These are phyloP conservation scores for Vicia faba DNA, from an alignment of 306 rosid genomes.

Conservation along the genomic window DNA sequence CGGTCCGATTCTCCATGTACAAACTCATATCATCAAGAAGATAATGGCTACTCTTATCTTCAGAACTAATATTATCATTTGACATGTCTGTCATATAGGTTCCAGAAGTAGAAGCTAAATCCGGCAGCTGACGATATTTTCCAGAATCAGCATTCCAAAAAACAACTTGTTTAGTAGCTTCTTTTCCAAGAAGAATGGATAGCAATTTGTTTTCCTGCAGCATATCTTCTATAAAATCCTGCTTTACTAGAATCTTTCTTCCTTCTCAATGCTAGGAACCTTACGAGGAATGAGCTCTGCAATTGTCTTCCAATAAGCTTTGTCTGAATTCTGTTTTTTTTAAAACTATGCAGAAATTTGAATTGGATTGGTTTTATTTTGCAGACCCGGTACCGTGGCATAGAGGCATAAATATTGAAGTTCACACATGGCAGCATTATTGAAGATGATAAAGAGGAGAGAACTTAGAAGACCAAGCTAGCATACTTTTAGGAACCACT, in stretches of 20 bases:
- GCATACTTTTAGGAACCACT: no score
- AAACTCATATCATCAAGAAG: constrained; percentile 74
- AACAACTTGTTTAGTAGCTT: constrained; percentile 60
- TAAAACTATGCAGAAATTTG: no score
- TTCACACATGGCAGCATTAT: no score
- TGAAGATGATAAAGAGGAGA: no score
- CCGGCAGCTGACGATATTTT: constrained; percentile 58
- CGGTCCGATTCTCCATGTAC: constrained; percentile 66
- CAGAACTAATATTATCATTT: constrained; percentile 46
- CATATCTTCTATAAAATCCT: constrained; percentile 83
- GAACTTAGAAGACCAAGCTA: no score
- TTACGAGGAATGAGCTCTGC: no score
- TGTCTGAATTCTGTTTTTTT: no score
- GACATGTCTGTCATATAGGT: constrained; percentile 43
- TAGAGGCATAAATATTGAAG: no score
- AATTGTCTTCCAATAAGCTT: no score
- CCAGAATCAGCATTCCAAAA: constrained; percentile 85
- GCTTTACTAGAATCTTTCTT: constrained; percentile 80
- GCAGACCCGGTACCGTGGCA: no score
- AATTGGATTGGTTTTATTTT: no score
- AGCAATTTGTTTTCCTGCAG: constrained; percentile 65
- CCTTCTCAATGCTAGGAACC: constrained; percentile 89
- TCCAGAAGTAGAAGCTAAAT: constrained; percentile 64
- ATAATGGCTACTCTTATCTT: constrained; percentile 43
- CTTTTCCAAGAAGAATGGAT: constrained; percentile 65